phyloP scores from a whole-genome alignment of 148 eudicot species.

The Fallopia convolvulus region DNA sequence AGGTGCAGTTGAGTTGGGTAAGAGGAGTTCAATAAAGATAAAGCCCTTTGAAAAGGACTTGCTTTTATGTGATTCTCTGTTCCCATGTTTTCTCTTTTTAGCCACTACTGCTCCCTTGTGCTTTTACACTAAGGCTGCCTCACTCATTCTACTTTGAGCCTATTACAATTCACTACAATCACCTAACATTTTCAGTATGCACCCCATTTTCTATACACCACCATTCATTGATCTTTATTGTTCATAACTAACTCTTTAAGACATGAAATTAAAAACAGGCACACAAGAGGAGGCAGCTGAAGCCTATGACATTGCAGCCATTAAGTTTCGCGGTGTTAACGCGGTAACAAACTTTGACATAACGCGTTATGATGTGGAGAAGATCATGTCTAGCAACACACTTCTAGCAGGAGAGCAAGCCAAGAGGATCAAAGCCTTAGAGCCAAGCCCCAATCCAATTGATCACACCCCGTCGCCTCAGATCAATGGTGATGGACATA shows the following conservation, averaged over 20 bases:
- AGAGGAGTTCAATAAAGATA: constrained; percentile 6
- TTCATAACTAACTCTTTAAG: not conserved
- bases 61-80: constrained; percentile 9
- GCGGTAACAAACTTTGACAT: constrained; percentile 91
- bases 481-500: not conserved
- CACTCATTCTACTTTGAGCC: constrained; percentile 5
- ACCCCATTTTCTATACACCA: not conserved
- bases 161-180: not conserved
- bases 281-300: constrained; percentile 99
- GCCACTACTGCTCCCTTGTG: constrained; percentile 9
- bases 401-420: constrained; percentile 76
- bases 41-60: not conserved
- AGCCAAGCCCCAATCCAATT: not conserved
- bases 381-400: constrained; percentile 73
- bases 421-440: constrained; percentile 42
- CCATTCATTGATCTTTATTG: not conserved
- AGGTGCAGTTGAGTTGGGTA: constrained; percentile 10
- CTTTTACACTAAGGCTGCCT: constrained; percentile 11
- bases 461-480: not conserved
- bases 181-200: not conserved
- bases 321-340: constrained; percentile 71
- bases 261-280: constrained; percentile 26
- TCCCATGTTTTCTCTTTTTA: constrained; percentile 15
- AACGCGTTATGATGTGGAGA: constrained; percentile 67
- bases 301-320: constrained; percentile 92